phyloP scores from a whole-genome alignment of 116 monocot genomes.

The Zostera marina region DNA sequence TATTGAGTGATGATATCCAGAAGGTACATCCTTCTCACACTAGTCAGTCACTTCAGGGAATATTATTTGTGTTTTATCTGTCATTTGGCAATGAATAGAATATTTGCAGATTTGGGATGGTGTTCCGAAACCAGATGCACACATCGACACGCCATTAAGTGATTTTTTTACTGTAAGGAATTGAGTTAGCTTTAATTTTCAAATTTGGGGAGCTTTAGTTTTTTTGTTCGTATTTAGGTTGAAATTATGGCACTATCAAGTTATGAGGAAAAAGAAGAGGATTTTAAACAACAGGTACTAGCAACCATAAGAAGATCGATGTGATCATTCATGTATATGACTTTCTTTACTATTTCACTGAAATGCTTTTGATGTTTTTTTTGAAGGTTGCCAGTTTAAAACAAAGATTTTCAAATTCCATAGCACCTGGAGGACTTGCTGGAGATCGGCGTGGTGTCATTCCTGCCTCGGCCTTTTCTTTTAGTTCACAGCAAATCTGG shows the following conservation, averaged over 20 bases:
- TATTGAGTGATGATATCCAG: constrained; percentile 93
- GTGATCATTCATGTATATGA: no score
- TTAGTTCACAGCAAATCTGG: constrained; percentile 90
- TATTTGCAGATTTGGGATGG: constrained; percentile 72
- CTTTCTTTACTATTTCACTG: background rate
- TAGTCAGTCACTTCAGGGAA: background rate
- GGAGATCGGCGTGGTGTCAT: constrained; percentile 88
- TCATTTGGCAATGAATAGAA: background rate
- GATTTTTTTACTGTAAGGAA: constrained; percentile 92
- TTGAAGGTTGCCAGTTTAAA: constrained; percentile 54
- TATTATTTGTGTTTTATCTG: background rate
- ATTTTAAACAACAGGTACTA: constrained; percentile 77
- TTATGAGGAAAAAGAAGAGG: constrained; percentile 90
- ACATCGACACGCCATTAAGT: constrained; percentile 72
- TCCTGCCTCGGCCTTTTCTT: constrained; percentile 90
- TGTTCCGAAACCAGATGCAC: constrained; percentile 67
- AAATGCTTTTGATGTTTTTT: background rate
- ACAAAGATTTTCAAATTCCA: constrained; percentile 73
- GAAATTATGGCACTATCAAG: constrained; percentile 83
- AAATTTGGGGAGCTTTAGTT: no score
- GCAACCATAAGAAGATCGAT: background rate
- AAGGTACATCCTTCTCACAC: constrained; percentile 29
- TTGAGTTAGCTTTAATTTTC: background rate
- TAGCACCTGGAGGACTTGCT: constrained; percentile 90
- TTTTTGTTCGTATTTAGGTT: constrained; percentile 24